These are phyloP conservation scores for Lactifluus echinatus DNA, from an alignment of 768 basidiomycete species.

Conservation along the genomic window DNA sequence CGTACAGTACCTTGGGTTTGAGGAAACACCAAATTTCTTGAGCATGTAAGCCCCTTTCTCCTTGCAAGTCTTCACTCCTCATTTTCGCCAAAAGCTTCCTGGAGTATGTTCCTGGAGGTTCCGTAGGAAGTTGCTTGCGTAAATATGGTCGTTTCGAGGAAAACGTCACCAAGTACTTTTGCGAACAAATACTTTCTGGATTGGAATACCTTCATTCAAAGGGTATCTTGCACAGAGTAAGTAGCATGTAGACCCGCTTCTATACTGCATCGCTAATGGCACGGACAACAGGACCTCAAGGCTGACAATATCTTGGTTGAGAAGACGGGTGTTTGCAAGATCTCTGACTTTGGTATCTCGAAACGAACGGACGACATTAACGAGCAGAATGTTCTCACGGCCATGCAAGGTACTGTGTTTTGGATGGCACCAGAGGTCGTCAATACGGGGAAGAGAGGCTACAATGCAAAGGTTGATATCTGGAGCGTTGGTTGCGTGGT, in stretches of 20 bases:
- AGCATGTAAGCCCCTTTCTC: slow-evolving; percentile 66
- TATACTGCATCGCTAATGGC: background rate
- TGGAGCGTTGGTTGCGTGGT: slow-evolving; percentile 99
- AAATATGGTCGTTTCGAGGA: slow-evolving; percentile 92
- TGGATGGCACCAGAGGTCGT: slow-evolving; percentile 99
- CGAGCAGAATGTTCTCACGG: slow-evolving; percentile 73
- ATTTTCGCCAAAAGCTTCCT: slow-evolving; percentile 62
- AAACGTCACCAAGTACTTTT: slow-evolving; percentile 87
- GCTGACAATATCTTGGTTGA: slow-evolving; percentile 98
- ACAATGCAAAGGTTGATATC: slow-evolving; percentile 96
- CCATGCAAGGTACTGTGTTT: slow-evolving; percentile 96
- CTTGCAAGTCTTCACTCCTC: background rate
- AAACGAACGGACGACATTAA: slow-evolving; percentile 87
- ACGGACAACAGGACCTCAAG: slow-evolving; percentile 69
- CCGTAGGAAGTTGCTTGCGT: slow-evolving; percentile 81
- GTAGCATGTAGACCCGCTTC: slow-evolving; percentile 19
- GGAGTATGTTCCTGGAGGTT: slow-evolving; percentile 98
- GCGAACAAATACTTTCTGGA: slow-evolving; percentile 83
- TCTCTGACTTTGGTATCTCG: slow-evolving; percentile 98
- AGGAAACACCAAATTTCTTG: slow-evolving; percentile 77
- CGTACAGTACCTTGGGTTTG: slow-evolving; percentile 93
- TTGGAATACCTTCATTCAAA: slow-evolving; percentile 88
- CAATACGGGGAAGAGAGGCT: slow-evolving; percentile 79
- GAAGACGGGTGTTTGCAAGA: slow-evolving; percentile 86
- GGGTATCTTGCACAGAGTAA: slow-evolving; percentile 86